phyloP scores from a whole-genome alignment of 805 yeast species.

The Cyberlindnera japonica region DNA sequence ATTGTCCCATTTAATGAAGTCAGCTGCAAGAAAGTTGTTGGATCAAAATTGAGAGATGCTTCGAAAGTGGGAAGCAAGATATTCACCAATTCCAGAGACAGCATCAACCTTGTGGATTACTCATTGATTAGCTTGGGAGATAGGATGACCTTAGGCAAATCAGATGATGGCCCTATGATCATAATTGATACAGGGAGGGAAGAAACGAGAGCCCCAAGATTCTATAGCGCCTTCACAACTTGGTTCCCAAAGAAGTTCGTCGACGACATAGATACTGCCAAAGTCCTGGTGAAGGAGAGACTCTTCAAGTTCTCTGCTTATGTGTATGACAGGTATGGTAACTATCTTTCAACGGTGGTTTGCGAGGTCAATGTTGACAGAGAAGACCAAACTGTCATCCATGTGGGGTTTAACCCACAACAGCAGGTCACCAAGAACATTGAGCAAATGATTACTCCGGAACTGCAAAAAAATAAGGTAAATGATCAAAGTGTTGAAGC shows the following conservation, averaged over 20 bases:
- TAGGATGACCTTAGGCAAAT: not conserved
- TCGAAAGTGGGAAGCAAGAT: not conserved
- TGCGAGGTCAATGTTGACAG: not conserved
- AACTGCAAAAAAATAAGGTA: not conserved
- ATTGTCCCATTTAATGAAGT: constrained; percentile 8
- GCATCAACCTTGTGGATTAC: constrained; percentile 8
- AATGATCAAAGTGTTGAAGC: not conserved
- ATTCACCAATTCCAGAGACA: not conserved
- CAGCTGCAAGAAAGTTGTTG: constrained; percentile 5
- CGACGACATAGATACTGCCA: not conserved
- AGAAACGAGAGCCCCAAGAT: not conserved
- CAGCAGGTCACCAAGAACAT: not conserved
- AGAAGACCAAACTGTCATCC: not conserved
- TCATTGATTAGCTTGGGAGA: not conserved
- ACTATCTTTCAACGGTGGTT: not conserved
- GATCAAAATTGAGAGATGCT: not conserved
- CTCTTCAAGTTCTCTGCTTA: not conserved
- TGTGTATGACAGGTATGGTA: not conserved
- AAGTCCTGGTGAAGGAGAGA: not conserved
- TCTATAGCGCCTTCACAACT: constrained; percentile 1
- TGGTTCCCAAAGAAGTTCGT: constrained; percentile 6
- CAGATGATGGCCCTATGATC: constrained; percentile 1
- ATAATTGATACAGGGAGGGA: not conserved
- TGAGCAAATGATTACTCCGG: not conserved
- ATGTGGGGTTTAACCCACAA: not conserved